Percentiles rank a stretch among this genome's conserved stretches.
Evolutionary conservation across 2,329 filamentous ascomycete genomes (phyloP).

Genomic region (Trichophyton simii): DNA sequence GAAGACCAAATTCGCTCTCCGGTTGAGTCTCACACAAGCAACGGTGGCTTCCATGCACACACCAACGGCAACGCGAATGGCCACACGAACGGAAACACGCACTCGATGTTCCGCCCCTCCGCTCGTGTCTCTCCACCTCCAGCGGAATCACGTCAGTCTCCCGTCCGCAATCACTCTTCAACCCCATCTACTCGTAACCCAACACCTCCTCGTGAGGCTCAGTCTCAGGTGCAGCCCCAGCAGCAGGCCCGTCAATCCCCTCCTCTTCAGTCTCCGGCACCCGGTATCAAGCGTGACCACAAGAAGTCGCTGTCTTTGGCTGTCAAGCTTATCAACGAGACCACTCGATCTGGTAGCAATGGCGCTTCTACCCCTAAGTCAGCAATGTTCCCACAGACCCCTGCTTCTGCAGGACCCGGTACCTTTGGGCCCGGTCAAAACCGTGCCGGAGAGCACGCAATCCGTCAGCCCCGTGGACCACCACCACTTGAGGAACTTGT

Average conservation of each 20-base stretch:
- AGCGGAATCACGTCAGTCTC: conserved; percentile 46
- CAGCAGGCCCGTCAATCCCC: neutral
- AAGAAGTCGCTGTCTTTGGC: conserved; percentile 70
- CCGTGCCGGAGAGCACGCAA: conserved; percentile 85
- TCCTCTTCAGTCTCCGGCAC: conserved; percentile 5
- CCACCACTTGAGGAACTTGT: conserved; percentile 84
- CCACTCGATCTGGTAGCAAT: conserved; percentile 36
- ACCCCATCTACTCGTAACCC: conserved; percentile 6
- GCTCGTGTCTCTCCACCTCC: conserved; percentile 75
- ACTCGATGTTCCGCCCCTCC: conserved; percentile 37
- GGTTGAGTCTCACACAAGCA: conserved; percentile 35
- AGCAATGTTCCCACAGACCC: conserved; percentile 65
- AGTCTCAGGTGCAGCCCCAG: neutral
- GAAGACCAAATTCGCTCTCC: conserved; percentile 1
- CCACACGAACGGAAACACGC: neutral
- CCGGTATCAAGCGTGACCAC: conserved; percentile 70
- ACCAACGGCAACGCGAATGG: neutral
- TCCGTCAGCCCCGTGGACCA: conserved; percentile 84
- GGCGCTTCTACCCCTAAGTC: conserved; percentile 56
- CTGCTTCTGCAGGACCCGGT: conserved; percentile 48
- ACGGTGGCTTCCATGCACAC: conserved; percentile 34
- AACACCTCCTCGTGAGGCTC: conserved; percentile 8
- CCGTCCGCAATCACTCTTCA: conserved; percentile 43
- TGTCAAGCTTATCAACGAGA: conserved; percentile 30
- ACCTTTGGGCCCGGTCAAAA: conserved; percentile 86